These are phyloP conservation scores for Cinchona pubescens DNA, from an alignment of 257 asterid genomes.

Conservation along the genomic window DNA sequence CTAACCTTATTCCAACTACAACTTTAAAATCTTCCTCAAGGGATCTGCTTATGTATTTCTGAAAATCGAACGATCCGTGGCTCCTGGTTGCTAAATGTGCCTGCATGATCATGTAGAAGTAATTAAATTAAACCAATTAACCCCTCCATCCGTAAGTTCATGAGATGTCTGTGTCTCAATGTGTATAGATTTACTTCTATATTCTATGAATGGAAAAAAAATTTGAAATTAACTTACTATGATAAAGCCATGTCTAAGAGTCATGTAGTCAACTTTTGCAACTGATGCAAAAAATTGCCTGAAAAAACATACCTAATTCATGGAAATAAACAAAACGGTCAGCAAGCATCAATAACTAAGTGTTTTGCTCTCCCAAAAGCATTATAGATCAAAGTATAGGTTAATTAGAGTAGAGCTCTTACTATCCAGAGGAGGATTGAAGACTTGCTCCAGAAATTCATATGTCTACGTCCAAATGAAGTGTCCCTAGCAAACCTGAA, in stretches of 20 bases:
- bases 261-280: conserved; percentile 71
- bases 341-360: background rate
- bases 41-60: conserved; percentile 70
- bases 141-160: background rate
- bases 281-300: conserved; percentile 86
- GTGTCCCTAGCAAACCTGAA: conserved; percentile 35
- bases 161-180: too few relatives aligned
- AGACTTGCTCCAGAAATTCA: conserved; percentile 26
- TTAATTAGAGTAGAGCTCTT: conserved; percentile 7
- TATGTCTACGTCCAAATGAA: conserved; percentile 34
- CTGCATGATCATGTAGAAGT: conserved; percentile 35
- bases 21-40: conserved; percentile 91
- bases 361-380: background rate
- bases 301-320: conserved; percentile 68
- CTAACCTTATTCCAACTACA: conserved; percentile 87
- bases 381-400: background rate
- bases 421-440: conserved; percentile 33
- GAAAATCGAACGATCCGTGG: conserved; percentile 60
- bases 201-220: background rate
- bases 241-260: conserved; percentile 84
- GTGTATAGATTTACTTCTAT: too few relatives aligned
- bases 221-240: conserved; percentile 47
- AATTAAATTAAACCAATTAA: conserved; percentile 44
- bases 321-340: background rate
- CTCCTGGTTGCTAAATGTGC: conserved; percentile 85